A percentile compares a stretch with the other conserved stretches of the same genome.
Evolutionary conservation across 1,284 basidiomycete genomes (phyloP).

Genomic region (Macrocystidia cucumis): DNA sequence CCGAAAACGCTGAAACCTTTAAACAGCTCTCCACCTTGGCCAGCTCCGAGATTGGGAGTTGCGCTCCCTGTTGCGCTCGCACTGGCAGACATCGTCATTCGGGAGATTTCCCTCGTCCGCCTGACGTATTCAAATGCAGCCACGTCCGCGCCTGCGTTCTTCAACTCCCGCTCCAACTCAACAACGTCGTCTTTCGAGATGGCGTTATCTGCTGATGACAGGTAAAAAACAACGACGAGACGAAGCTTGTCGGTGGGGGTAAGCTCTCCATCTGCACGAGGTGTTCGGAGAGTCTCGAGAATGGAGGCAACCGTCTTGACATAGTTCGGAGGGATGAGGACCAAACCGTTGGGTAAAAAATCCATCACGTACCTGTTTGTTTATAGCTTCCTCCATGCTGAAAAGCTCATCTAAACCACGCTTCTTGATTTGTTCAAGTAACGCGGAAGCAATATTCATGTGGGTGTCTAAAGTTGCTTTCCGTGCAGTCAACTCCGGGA

Average conservation of each 20-base stretch:
- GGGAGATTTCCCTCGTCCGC: conserved; percentile 84
- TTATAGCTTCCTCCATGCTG: conserved; percentile 89
- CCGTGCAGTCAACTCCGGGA: conserved; percentile 96
- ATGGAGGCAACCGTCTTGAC: conserved; percentile 77
- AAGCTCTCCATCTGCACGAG: conserved; percentile 58
- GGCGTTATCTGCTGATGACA: conserved; percentile 76
- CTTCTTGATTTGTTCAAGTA: conserved; percentile 94
- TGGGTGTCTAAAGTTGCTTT: conserved; percentile 97
- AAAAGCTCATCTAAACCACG: conserved; percentile 95
- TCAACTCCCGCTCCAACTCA: conserved; percentile 85
- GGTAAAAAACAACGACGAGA: conserved; percentile 89
- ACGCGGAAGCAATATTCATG: conserved; percentile 98
- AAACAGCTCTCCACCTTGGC: conserved; percentile 72
- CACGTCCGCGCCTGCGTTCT: conserved; percentile 73
- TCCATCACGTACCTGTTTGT: conserved; percentile 55
- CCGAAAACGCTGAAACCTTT: conserved; percentile 91
- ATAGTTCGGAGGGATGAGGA: conserved; percentile 3
- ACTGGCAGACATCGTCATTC: conserved; percentile 76
- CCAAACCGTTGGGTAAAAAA: conserved; percentile 1
- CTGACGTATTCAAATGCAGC: conserved; percentile 91
- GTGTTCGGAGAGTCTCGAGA: conserved; percentile 73
- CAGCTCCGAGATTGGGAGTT: conserved; percentile 68
- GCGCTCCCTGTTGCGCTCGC: conserved; percentile 48
- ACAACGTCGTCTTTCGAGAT: conserved; percentile 82
- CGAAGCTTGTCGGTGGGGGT: conserved; percentile 86